Evolutionary conservation across 1,284 basidiomycete species (phyloP).

Genomic region (Naganishia sp.): DNA sequence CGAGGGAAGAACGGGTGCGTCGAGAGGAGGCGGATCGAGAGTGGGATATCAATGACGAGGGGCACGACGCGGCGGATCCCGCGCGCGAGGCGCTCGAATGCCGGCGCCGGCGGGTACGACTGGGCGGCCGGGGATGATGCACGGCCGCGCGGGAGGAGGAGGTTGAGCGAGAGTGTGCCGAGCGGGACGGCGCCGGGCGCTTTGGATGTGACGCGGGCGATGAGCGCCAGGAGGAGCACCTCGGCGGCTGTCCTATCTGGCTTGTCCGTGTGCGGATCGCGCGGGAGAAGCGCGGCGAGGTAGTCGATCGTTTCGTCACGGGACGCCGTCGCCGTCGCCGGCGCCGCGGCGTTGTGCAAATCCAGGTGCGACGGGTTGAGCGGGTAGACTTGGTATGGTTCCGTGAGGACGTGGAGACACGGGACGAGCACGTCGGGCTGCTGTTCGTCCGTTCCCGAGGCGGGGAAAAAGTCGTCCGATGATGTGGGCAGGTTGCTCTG

Average conservation of each 20-base stretch:
- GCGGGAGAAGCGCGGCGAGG: conserved; percentile 37
- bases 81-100: conserved; percentile 16
- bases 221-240: conserved; percentile 44
- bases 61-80: conserved; percentile 37
- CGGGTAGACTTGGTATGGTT: conserved; percentile 27
- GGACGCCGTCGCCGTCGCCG: conserved; percentile 6
- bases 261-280: conserved; percentile 35
- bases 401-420: conserved; percentile 46
- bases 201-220: conserved; percentile 45
- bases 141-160: conserved; percentile 26
- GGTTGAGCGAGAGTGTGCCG: conserved; percentile 49
- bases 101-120: background rate
- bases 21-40: conserved; percentile 47
- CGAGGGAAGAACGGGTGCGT: conserved; percentile 41
- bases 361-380: background rate
- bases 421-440: conserved; percentile 37
- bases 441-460: conserved; percentile 29
- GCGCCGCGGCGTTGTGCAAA: too few species aligned
- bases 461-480: conserved; percentile 33
- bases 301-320: conserved; percentile 42
- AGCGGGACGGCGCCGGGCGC: conserved; percentile 36
- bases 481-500: conserved; percentile 43
- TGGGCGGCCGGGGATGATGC: background rate
- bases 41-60: conserved; percentile 39
- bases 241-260: conserved; percentile 46